Evolutionary conservation across 371 early-diverging fungal species (phyloP).

Genomic region (Coemansia sp.): DNA sequence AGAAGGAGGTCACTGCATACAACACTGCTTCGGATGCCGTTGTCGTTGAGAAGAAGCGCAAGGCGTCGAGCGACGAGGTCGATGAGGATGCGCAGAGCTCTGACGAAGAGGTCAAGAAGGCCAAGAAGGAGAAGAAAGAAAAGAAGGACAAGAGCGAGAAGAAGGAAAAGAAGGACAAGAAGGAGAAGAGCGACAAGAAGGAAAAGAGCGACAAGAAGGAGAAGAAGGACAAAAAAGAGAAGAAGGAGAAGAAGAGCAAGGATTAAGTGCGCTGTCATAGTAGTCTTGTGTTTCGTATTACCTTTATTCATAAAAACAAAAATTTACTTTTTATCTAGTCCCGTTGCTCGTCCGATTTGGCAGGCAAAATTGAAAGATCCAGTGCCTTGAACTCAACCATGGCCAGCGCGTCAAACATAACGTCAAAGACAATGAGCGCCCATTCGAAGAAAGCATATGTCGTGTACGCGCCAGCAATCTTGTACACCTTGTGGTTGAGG

Average conservation of each 20-base stretch:
- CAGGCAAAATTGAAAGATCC: slow-evolving; percentile 43
- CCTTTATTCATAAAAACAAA: background rate
- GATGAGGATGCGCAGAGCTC: slow-evolving; percentile 16
- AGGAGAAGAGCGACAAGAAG: slow-evolving; percentile 54
- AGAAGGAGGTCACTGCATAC: slow-evolving; percentile 58
- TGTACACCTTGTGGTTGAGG: slow-evolving; percentile 73
- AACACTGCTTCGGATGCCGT: slow-evolving; percentile 54
- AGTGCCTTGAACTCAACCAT: slow-evolving; percentile 62
- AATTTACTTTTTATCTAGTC: slow-evolving; percentile 4
- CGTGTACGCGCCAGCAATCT: slow-evolving; percentile 75
- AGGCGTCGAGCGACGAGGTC: slow-evolving; percentile 46
- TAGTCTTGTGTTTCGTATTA: slow-evolving; percentile 3
- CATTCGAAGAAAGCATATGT: slow-evolving; percentile 82
- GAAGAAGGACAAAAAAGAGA: slow-evolving; percentile 34
- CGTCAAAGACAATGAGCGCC: slow-evolving; percentile 75
- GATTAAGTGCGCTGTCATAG: slow-evolving; percentile 17
- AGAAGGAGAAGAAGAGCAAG: slow-evolving; percentile 31
- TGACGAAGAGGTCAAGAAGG: slow-evolving; percentile 41
- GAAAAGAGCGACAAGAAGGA: slow-evolving; percentile 55
- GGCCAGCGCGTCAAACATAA: slow-evolving; percentile 73
- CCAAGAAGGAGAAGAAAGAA: slow-evolving; percentile 36
- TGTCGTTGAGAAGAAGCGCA: slow-evolving; percentile 37
- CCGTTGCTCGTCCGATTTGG: slow-evolving; percentile 38
- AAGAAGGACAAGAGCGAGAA: slow-evolving; percentile 50
- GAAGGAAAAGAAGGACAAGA: slow-evolving; percentile 54